These are phyloP conservation scores for Chaetomidium leptoderma DNA, from an alignment of 495 filamentous ascomycete genomes.

Conservation along the genomic window DNA sequence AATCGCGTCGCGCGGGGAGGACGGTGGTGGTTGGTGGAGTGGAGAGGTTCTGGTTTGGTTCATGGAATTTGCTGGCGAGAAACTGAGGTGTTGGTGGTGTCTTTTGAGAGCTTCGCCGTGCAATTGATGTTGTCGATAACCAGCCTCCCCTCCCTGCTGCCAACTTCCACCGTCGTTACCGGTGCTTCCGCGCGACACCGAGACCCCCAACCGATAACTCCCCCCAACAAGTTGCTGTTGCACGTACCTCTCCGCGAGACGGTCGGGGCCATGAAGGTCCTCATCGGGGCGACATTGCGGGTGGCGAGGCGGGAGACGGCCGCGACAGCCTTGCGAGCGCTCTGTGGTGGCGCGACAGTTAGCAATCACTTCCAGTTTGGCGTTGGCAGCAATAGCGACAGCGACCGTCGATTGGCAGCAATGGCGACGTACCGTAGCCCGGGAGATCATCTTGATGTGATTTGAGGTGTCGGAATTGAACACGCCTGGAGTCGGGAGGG, in stretches of 20 bases:
- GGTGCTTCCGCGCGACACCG: constrained; percentile 10
- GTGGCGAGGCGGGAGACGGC: constrained; percentile 64
- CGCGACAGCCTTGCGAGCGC: constrained; percentile 73
- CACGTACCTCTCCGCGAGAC: constrained; percentile 67
- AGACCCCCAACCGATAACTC: not conserved
- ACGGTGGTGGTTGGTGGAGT: not conserved
- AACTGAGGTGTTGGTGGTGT: not conserved
- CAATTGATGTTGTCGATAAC: constrained; percentile 27
- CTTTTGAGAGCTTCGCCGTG: constrained; percentile 18
- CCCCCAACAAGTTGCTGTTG: not conserved
- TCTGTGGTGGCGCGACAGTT: constrained; percentile 30
- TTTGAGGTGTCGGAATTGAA: constrained; percentile 32
- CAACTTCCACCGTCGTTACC: constrained; percentile 2
- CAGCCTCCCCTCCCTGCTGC: not conserved
- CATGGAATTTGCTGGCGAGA: not conserved
- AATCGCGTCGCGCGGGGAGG: not conserved
- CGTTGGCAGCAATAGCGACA: not conserved
- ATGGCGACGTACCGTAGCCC: constrained; percentile 57
- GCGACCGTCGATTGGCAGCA: constrained; percentile 4
- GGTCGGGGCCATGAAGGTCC: constrained; percentile 78
- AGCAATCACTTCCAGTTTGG: not conserved
- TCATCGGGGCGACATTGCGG: constrained; percentile 64
- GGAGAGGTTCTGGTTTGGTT: not conserved
- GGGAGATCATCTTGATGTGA: constrained; percentile 58
- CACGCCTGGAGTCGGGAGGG: constrained; percentile 19